Base-by-base conservation (phyloP, 371 early-diverging fungal genomes). In the Circinella umbellata region DNA sequence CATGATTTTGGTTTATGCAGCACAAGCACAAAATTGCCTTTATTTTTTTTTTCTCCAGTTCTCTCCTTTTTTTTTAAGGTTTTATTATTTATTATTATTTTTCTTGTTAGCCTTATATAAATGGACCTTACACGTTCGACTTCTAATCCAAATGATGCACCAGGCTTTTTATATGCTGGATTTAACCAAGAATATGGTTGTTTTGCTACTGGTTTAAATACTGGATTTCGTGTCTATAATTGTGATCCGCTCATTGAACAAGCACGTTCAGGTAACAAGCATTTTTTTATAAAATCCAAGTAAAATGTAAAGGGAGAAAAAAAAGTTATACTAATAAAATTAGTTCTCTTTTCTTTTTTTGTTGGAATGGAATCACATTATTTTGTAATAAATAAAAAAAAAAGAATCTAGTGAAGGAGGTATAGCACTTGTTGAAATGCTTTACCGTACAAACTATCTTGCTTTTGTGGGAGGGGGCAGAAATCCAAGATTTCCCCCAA, bases 391-490 rank as follows among this genome's bases (percentile, higher is more conserved):
- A 57, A 61, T 13, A 18, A 36, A 20, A 37, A 11, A n/a, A 7
- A 27, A 82, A 92, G 94, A 92, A 71, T 90, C 92, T 53, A 90
- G 89, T 57, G 93, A 92, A 68, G 95, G 95, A 17, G 97, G 97
- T 4, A 93, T 97, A 66, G 93, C 92, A 13, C 86, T 95, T 10
- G 94, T 96, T 3, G 96, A 96, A 73, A 98, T 99, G 98, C 86
- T 98, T 11, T 98, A 96, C 78, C 90, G 94, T 10, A 96, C 96
- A 62, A 94, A 93, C 63, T 91, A 95, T 66, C 87, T 99, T 37
- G 98, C 98, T 1, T 86, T 99, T 60, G 98, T 98, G 17, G 98
- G 98, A n/a, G 95, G 96, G 15, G 98, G 98, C 7, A 90, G 88
- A 74, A 93, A 91, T 80, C 97, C 88, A 63, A 90, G 86, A 78